These are phyloP conservation scores for Solanum tacnaense DNA, from an alignment of 257 asterid genomes.

Conservation along the genomic window DNA sequence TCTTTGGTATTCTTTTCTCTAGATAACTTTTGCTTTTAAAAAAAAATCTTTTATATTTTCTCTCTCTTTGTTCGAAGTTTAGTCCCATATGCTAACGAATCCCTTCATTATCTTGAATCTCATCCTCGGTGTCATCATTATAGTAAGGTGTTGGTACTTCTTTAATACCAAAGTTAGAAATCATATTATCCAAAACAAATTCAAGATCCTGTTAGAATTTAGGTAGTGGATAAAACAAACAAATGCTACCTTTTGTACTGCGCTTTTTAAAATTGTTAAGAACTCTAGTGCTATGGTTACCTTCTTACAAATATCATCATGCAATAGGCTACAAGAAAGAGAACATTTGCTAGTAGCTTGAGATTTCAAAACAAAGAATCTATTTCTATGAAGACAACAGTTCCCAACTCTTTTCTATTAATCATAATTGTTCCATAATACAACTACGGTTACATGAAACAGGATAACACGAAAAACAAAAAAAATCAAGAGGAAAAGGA, in stretches of 20 bases:
- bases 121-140: not conserved
- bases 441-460: not conserved
- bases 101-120: not conserved
- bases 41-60: not conserved
- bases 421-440: not conserved
- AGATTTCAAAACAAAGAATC: not conserved
- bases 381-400: not conserved
- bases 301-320: not conserved
- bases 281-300: not conserved
- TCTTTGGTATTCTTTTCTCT: not conserved
- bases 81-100: not conserved
- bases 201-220: not conserved
- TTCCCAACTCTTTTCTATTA: not conserved
- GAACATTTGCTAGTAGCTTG: not conserved
- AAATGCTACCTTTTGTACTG: not conserved
- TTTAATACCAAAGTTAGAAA: not conserved
- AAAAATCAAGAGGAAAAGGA: not conserved
- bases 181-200: not conserved
- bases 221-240: not conserved
- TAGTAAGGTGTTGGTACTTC: not conserved
- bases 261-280: not conserved
- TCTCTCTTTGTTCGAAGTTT: not conserved
- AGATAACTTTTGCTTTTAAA: not conserved
- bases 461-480: not conserved
- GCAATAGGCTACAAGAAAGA: not conserved